These are phyloP conservation scores for Kazachstania sp. DNA, from an alignment of 1,139 yeast species.

Conservation along the genomic window DNA sequence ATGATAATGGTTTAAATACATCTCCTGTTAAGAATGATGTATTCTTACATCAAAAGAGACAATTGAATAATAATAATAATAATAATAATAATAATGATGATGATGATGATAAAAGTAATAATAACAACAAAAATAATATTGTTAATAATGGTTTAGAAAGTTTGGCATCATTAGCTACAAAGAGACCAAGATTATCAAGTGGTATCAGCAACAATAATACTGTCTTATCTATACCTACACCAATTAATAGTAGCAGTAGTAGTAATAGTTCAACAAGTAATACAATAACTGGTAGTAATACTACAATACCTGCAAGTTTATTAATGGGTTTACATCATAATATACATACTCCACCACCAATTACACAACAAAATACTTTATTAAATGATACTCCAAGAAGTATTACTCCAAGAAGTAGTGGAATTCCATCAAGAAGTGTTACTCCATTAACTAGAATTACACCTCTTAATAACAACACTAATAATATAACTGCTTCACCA, in stretches of 20 bases:
- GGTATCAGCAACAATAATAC: neutral
- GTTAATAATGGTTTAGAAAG: slow-evolving; percentile 5
- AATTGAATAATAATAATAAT: neutral
- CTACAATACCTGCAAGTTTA: neutral
- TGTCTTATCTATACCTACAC: slow-evolving; percentile 3
- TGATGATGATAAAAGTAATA: too few relatives aligned
- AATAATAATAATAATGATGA: too few relatives aligned
- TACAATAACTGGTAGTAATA: neutral
- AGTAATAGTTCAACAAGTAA: slow-evolving; percentile 1
- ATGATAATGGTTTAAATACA: neutral
- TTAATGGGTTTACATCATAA: slow-evolving; percentile 1
- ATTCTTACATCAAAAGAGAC: slow-evolving; percentile 3
- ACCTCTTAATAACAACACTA: neutral
- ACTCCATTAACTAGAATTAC: neutral
- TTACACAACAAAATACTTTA: slow-evolving; percentile 5
- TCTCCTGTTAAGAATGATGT: neutral
- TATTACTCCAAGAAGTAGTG: neutral
- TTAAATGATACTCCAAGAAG: neutral
- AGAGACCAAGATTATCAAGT: slow-evolving; percentile 6
- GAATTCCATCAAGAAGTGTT: neutral
- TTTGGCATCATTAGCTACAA: slow-evolving; percentile 11
- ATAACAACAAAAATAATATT: neutral
- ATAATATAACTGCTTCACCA: neutral
- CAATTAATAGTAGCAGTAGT: neutral
- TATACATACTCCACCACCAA: slow-evolving; percentile 11